Evolutionary conservation across 1,139 yeast species (phyloP), one percentile per base, ranked within the genome.

Genomic region (Nakaseomyces sp.): DNA sequence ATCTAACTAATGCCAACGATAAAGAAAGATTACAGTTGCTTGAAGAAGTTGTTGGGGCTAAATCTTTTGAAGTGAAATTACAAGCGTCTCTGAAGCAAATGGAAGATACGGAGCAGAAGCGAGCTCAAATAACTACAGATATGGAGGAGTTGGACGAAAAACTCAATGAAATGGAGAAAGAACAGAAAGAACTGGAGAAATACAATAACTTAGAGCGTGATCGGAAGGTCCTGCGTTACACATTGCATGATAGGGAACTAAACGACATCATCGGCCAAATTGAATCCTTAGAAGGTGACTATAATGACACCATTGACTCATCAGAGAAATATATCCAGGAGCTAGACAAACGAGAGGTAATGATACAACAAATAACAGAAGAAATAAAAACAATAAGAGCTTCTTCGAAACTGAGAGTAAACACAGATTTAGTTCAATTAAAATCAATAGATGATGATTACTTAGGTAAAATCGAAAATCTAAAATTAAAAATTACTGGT

Each of bases 21-120:
- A 61, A 75, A 3, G 96, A 89, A 58, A 73, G 97, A 48, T 69
- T 91, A 46, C 73, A 77, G 26, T 68, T 89, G 36, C 69, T 91
- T 51, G 88, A 91, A 55, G 96, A 88, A 58, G 96, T 89, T 26
- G 93, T 96, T 42, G 99, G 99, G 13, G 96, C 97, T 0, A 82
- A 81, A 47, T 85, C 89, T 1, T 91, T 91, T 64, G 98, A 91
- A 59, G 70, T 74, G 41, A 85, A 87, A 57, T 69, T 89, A 45
- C 75, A 76, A 47, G 95, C 88, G 47, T 85, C 96, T 1, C 67
- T 74, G 52, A 82, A 81, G 55, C 91, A 87, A 54, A 85, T 91
- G 88, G 70, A 69, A 10, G 79, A 77, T 46, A 80, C 95, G 0
- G 77, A 75, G 49, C 72, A 71, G 50, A 86, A 87, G 55, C 73